Percentiles rank a stretch among this genome's conserved stretches.
Conservation (phyloP, 352 stramenopile genomes). For the Globisporangium acanthophoron region DNA sequence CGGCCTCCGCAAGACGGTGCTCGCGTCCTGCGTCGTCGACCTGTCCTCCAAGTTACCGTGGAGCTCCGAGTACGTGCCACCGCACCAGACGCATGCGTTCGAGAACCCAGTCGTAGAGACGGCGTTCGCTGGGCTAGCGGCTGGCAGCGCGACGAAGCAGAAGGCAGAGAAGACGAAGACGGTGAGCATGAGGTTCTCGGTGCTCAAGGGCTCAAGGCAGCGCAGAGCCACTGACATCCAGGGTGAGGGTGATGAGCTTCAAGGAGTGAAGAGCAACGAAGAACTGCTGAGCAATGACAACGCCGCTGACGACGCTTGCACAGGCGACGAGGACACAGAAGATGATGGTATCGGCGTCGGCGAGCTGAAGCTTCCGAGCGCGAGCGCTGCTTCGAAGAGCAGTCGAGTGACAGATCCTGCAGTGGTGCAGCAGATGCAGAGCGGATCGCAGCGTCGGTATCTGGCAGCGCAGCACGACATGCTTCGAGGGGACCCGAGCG, state of each 20-base stretch:
- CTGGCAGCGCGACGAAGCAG: background rate
- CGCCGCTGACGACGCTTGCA: conserved; percentile 3
- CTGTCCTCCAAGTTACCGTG: conserved; percentile 61
- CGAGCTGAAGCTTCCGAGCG: conserved; percentile 24
- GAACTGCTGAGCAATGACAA: conserved; percentile 11
- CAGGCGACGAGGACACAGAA: background rate
- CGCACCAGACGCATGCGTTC: conserved; percentile 30
- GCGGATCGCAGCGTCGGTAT: conserved; percentile 50
- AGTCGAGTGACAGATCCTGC: conserved; percentile 34
- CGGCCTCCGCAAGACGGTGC: conserved; percentile 41
- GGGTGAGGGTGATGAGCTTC: conserved; percentile 9
- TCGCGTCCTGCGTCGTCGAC: conserved; percentile 58
- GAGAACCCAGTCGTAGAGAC: conserved; percentile 26
- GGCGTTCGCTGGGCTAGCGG: background rate
- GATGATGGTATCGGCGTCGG: conserved; percentile 69
- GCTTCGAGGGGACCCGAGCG: conserved; percentile 10
- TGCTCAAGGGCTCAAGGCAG: conserved; percentile 6
- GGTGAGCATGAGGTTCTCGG: background rate
- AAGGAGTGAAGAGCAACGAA: background rate
- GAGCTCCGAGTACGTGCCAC: conserved; percentile 46
- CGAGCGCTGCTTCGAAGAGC: background rate
- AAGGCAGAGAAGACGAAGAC: background rate
- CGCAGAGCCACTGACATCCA: conserved; percentile 5
- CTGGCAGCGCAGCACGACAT: conserved; percentile 39
- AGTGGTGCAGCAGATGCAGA: conserved; percentile 33